Conservation (phyloP, 106 monocot genomes). For the Dendrobium nobile region DNA sequence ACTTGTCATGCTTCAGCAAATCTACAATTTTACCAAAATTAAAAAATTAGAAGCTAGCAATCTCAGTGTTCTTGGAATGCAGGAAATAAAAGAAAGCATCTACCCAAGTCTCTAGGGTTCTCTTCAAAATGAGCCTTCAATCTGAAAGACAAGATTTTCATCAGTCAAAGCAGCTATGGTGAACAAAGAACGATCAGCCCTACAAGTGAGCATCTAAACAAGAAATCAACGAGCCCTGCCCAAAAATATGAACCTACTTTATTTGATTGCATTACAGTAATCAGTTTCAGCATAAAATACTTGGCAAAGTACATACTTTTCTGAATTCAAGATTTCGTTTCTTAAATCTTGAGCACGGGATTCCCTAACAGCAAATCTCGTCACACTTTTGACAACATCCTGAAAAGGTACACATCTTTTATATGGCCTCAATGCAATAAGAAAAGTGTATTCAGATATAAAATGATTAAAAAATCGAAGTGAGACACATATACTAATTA, state of each 20-base stretch:
- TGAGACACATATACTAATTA: not conserved
- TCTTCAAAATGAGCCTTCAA: constrained; percentile 87
- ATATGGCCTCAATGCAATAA: not conserved
- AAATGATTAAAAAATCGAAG: not conserved
- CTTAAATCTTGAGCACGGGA: constrained; percentile 82
- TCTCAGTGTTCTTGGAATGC: not conserved
- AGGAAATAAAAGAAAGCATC: not conserved
- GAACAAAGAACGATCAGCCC: not conserved
- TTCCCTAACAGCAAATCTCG: constrained; percentile 75
- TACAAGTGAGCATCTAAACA: not conserved
- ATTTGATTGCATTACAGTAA: not conserved
- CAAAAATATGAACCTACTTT: not conserved
- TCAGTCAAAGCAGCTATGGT: not conserved
- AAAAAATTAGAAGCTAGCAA: not conserved
- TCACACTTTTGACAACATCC: constrained; percentile 92
- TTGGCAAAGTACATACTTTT: constrained; percentile 27
- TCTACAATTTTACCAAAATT: constrained; percentile 27
- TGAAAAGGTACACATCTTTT: constrained; percentile 20
- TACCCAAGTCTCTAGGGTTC: constrained; percentile 88
- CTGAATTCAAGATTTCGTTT: constrained; percentile 79
- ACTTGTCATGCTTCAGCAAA: constrained; percentile 86
- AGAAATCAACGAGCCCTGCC: not conserved
- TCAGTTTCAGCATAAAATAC: not conserved
- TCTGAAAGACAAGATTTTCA: constrained; percentile 22
- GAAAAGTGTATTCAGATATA: not conserved